Conservation (phyloP, 306 rosid species). For the Rosa persica region DNA sequence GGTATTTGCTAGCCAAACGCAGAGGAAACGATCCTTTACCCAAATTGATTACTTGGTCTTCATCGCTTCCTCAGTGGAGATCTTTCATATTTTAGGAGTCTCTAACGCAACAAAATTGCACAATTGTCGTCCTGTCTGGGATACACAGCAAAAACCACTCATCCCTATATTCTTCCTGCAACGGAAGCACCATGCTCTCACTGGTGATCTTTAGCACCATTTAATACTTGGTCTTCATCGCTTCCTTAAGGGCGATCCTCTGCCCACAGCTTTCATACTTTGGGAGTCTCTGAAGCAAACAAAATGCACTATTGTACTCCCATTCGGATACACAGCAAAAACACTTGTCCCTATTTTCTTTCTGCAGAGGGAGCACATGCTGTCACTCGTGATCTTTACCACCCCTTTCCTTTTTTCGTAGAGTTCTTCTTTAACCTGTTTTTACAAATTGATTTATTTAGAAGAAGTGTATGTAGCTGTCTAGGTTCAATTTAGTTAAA, state of each 20-base stretch:
- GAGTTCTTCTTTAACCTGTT: slow-evolving; percentile 88
- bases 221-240: background rate
- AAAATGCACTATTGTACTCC: slow-evolving; percentile 88
- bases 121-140: slow-evolving; percentile 70
- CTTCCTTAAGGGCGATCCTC: slow-evolving; percentile 55
- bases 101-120: slow-evolving; percentile 84
- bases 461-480: background rate
- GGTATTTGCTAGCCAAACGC: background rate
- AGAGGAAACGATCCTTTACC: background rate
- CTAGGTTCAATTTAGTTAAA: background rate
- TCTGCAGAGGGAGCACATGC: slow-evolving; percentile 91
- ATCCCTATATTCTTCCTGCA: slow-evolving; percentile 83
- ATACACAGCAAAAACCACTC: slow-evolving; percentile 77
- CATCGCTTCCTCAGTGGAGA: slow-evolving; percentile 57
- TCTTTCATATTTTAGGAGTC: slow-evolving; percentile 79
- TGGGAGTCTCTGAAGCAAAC: slow-evolving; percentile 95
- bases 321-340: slow-evolving; percentile 89
- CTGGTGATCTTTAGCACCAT: slow-evolving; percentile 58
- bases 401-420: slow-evolving; percentile 70
- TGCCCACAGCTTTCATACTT: slow-evolving; percentile 79
- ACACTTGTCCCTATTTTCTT: slow-evolving; percentile 96
- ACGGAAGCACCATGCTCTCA: slow-evolving; percentile 75
- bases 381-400: slow-evolving; percentile 78
- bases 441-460: slow-evolving; percentile 6
- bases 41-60: background rate